These are phyloP conservation scores for Apiospora sp. DNA, from an alignment of 2,329 filamentous ascomycete genomes.

Conservation along the genomic window DNA sequence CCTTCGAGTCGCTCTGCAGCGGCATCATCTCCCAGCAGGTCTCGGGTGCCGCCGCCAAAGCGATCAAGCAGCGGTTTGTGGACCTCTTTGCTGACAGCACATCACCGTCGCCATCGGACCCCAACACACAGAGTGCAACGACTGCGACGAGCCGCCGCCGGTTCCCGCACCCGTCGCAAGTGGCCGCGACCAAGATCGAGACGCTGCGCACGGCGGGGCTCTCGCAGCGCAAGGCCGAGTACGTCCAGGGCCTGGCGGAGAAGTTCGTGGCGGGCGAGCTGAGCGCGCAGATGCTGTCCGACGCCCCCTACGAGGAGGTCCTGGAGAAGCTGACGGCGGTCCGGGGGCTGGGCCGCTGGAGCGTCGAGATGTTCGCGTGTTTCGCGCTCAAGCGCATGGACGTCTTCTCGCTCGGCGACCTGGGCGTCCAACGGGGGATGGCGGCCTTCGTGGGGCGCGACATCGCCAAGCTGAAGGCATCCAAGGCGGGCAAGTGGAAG, in stretches of 20 bases:
- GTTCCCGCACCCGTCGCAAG: constrained; percentile 82
- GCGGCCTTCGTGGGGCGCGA: constrained; percentile 86
- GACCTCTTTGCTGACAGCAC: constrained; percentile 64
- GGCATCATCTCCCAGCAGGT: constrained; percentile 98
- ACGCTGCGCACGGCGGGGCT: constrained; percentile 84
- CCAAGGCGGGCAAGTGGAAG: constrained; percentile 90
- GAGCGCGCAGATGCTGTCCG: constrained; percentile 76
- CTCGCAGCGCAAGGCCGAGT: constrained; percentile 95
- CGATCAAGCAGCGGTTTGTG: constrained; percentile 88
- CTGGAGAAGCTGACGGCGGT: constrained; percentile 84
- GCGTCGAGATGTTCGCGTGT: constrained; percentile 97
- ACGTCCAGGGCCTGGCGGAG: constrained; percentile 83
- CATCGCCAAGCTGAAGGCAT: constrained; percentile 81
- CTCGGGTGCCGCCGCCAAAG: constrained; percentile 87
- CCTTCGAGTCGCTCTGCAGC: constrained; percentile 82
- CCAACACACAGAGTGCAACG: background rate
- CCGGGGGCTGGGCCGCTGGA: constrained; percentile 87
- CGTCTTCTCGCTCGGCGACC: constrained; percentile 89
- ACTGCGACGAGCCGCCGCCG: constrained; percentile 26
- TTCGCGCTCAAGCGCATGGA: constrained; percentile 95
- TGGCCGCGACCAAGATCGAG: constrained; percentile 69
- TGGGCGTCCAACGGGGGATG: constrained; percentile 95
- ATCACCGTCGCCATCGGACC: background rate
- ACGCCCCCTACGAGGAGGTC: constrained; percentile 85
- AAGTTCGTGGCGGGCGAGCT: constrained; percentile 82